Base-by-base conservation (phyloP, 441 rosid genomes). In the Sinapis alba region DNA sequence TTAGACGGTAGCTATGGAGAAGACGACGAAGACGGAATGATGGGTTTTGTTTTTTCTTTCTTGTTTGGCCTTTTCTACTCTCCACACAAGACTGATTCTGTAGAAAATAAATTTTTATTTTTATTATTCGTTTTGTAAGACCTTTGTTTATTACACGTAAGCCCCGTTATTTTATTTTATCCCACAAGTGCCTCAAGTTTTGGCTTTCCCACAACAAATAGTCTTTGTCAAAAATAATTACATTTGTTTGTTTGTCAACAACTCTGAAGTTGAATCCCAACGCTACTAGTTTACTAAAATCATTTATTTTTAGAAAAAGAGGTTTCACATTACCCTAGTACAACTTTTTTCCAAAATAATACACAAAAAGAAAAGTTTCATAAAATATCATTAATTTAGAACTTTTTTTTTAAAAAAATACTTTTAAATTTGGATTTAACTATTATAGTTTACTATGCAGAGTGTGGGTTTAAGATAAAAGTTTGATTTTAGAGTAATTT, bases 1-100 rank as follows among this genome's bases (percentile, higher is more conserved):
- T 62, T 32, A 68, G 65, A 62, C 38, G 70, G 72, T 76, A 59
- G 67, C 32, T 41, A 71, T 3, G 53, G 50, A 2, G 76, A 77
- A 60, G 79, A 66, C 1, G 72, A 30, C 11, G 41, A 34, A 34
- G 41, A 51, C 53, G 73, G 61, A 68, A 13, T 26, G 23, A 76
- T 76, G 74, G 64, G 64, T 75, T 69, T 74, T 34, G 6, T 6
- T 34, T 2, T 34, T 32, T 34, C n/a, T n/a, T n/a, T n/a, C n/a
- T n/a, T n/a, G n/a, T 74, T 60, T 67, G 68, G 73, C 59, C 5
- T 62, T 75, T 61, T 61, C 68, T 30, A 30, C 34, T 30, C 8
- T 6, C 8, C 34, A 30, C 7, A 36, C 13, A 36, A 36, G n/a
- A 36, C 43, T 36, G 43, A 11, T 36, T 36, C 43, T 2, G 2